Evolutionary conservation across 768 basidiomycete genomes (phyloP).

Genomic region (Pleurotus sapidus): DNA sequence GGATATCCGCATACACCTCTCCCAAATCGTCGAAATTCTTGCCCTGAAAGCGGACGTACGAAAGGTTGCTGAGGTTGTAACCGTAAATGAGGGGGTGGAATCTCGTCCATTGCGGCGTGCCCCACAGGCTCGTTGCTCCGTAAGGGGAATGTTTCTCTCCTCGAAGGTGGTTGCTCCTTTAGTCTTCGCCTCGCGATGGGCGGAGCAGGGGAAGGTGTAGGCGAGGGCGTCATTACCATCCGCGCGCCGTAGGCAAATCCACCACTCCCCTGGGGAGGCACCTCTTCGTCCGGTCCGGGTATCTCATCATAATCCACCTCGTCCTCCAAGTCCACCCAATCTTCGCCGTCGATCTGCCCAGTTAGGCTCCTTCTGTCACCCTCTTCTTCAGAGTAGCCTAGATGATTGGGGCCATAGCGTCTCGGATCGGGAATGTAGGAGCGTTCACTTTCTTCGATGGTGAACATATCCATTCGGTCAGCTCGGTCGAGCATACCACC

Average conservation of each 20-base stretch:
- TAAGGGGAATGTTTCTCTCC: slow-evolving; percentile 66
- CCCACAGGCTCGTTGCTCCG: slow-evolving; percentile 29
- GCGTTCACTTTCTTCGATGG: slow-evolving; percentile 6
- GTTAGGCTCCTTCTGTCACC: slow-evolving; percentile 18
- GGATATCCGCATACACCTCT: slow-evolving; percentile 66
- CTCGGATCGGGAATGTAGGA: slow-evolving; percentile 52
- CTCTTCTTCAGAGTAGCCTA: slow-evolving; percentile 9
- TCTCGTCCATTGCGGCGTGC: slow-evolving; percentile 28
- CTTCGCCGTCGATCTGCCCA: slow-evolving; percentile 32
- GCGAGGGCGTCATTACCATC: not conserved
- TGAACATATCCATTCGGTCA: slow-evolving; percentile 6
- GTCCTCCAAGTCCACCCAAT: slow-evolving; percentile 56
- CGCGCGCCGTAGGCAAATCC: too few species aligned
- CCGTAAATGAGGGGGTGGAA: slow-evolving; percentile 64
- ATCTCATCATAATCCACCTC: slow-evolving; percentile 10
- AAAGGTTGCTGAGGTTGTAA: slow-evolving; percentile 68
- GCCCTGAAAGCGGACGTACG: slow-evolving; percentile 73
- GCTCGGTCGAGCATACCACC: slow-evolving; percentile 4
- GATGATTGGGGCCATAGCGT: slow-evolving; percentile 55
- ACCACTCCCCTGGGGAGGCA: not conserved
- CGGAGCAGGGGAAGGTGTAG: slow-evolving; percentile 30
- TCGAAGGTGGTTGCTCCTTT: slow-evolving; percentile 31
- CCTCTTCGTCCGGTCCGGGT: not conserved
- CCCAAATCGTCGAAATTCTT: slow-evolving; percentile 65
- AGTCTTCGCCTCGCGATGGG: slow-evolving; percentile 34